Conservation (phyloP, 164 flowering plant species). For the Kalanchoe fedtschenkoi region DNA sequence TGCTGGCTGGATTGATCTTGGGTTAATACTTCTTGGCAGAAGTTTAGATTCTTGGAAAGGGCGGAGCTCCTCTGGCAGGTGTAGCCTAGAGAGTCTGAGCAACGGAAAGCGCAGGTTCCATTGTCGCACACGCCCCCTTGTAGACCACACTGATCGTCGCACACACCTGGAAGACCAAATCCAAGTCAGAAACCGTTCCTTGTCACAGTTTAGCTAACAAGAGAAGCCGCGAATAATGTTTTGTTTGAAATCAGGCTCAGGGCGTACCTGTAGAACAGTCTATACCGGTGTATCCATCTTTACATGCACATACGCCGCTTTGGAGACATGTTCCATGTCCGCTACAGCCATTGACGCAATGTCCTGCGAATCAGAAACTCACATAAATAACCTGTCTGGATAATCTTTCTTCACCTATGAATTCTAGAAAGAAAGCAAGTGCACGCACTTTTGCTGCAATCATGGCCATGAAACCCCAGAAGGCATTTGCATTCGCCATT, state of each 20-base stretch:
- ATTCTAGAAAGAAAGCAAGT: not conserved
- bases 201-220: too few relatives aligned
- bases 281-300: conserved; percentile 68
- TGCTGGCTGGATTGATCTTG: conserved; percentile 70
- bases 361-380: conserved; percentile 39
- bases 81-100: conserved; percentile 98
- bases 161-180: conserved; percentile 59
- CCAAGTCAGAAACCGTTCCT: too few relatives aligned
- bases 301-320: conserved; percentile 70
- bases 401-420: too few relatives aligned
- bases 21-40: conserved; percentile 64
- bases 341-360: conserved; percentile 66
- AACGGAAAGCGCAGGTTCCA: conserved; percentile 91
- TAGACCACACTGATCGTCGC: conserved; percentile 93
- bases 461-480: conserved; percentile 80
- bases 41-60: conserved; percentile 62
- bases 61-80: conserved; percentile 86
- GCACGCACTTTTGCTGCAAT: conserved; percentile 78
- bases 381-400: too few relatives aligned
- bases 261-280: conserved; percentile 97
- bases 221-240: too few relatives aligned
- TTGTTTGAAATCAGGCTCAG: too few relatives aligned
- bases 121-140: conserved; percentile 98
- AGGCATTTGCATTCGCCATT: conserved; percentile 80
- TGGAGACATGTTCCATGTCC: conserved; percentile 71